Conservation (phyloP, 2,329 filamentous ascomycete genomes). For the Sphaerulina vaccinii region DNA sequence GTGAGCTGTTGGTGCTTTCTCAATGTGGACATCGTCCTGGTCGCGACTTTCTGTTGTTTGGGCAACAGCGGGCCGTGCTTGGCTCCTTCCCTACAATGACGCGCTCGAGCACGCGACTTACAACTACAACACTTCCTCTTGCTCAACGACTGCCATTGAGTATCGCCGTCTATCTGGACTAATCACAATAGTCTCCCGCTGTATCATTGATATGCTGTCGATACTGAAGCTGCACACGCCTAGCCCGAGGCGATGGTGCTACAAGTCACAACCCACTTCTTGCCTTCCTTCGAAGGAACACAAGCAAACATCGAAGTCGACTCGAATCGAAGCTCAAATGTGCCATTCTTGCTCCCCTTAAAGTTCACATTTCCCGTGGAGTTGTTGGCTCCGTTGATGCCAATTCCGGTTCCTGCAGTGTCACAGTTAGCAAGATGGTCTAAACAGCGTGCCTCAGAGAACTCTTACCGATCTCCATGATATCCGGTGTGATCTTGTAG, state of each 20-base stretch:
- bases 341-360: constrained; percentile 19
- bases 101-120: too few species aligned
- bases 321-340: constrained; percentile 20
- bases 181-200: too few species aligned
- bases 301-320: constrained; percentile 10
- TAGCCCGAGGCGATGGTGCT: neutral
- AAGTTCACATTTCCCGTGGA: constrained; percentile 18
- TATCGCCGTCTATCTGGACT: too few species aligned
- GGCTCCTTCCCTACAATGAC: too few species aligned
- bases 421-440: neutral
- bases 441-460: neutral
- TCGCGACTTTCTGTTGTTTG: neutral
- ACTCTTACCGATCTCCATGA: constrained; percentile 11
- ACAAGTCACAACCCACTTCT: constrained; percentile 3
- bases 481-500: constrained; percentile 18
- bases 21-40: neutral
- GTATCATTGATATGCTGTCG: too few species aligned
- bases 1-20: neutral
- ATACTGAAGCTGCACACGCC: too few species aligned
- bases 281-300: neutral
- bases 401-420: constrained; percentile 17
- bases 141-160: too few species aligned
- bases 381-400: constrained; percentile 20
- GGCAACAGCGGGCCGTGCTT: too few species aligned
- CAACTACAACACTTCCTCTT: too few species aligned